Percentiles rank a stretch among this genome's conserved stretches.
Evolutionary conservation across 345 rosid genomes (phyloP).

Genomic region (Iberis pinnata): DNA sequence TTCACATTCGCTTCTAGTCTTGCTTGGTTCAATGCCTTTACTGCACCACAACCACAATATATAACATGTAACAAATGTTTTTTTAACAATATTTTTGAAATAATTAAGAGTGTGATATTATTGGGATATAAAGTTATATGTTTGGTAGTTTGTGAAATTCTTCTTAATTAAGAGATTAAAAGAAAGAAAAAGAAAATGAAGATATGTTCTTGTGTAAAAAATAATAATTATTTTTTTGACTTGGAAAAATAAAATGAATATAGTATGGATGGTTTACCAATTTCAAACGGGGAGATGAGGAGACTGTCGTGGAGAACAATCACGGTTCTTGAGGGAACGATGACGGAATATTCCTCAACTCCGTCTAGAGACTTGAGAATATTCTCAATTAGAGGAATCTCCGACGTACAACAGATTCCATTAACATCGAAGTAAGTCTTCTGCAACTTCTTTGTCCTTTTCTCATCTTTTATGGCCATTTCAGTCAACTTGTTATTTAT

Average conservation of each 20-base stretch:
- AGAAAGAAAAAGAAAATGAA: too few species aligned
- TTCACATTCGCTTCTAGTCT: conserved; percentile 76
- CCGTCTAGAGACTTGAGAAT: conserved; percentile 65
- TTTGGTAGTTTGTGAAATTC: too few species aligned
- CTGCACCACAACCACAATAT: conserved; percentile 50
- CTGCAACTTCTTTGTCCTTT: conserved; percentile 33
- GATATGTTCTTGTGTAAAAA: too few species aligned
- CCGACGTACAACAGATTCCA: conserved; percentile 88
- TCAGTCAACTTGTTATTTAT: too few species aligned
- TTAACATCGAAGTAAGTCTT: conserved; percentile 85
- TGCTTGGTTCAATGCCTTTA: conserved; percentile 73
- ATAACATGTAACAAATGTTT: too few species aligned
- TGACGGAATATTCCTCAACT: conserved; percentile 53
- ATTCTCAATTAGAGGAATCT: conserved; percentile 70
- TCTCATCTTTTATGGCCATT: conserved; percentile 24
- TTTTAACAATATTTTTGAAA: neutral
- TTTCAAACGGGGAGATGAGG: conserved; percentile 62
- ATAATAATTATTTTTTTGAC: neutral
- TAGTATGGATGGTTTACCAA: conserved; percentile 44
- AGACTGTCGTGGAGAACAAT: conserved; percentile 76
- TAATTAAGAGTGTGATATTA: too few species aligned
- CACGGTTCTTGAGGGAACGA: conserved; percentile 74
- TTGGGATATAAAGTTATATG: too few species aligned
- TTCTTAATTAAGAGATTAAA: neutral
- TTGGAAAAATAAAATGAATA: neutral